Evolutionary conservation across 768 basidiomycete species (phyloP).

Genomic region (Paxillus involutus): DNA sequence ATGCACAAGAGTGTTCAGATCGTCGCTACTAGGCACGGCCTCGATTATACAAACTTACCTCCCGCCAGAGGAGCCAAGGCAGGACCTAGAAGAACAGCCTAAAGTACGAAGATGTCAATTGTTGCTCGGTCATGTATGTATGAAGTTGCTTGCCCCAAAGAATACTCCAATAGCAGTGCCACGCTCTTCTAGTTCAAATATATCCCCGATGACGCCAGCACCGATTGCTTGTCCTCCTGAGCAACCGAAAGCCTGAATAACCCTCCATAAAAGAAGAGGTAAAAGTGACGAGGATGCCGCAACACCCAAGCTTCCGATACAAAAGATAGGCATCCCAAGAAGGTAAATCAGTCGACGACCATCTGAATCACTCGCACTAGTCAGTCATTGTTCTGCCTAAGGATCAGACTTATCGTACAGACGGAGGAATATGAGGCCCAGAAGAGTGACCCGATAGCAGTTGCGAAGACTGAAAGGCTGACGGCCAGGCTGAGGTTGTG

Average conservation of each 20-base stretch:
- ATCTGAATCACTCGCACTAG: slow-evolving; percentile 37
- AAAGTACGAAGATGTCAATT: background rate
- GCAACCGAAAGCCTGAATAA: slow-evolving; percentile 60
- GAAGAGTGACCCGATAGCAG: slow-evolving; percentile 43
- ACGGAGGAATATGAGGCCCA: slow-evolving; percentile 49
- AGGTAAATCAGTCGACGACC: slow-evolving; percentile 62
- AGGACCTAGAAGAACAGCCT: slow-evolving; percentile 48
- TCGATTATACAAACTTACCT: slow-evolving; percentile 29
- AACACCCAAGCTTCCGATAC: slow-evolving; percentile 57
- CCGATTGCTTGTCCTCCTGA: slow-evolving; percentile 53
- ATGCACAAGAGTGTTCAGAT: background rate
- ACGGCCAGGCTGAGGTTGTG: slow-evolving; percentile 37
- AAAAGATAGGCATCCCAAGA: slow-evolving; percentile 43
- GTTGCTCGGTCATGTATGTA: background rate
- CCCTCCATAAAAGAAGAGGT: slow-evolving; percentile 53
- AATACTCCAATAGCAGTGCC: slow-evolving; percentile 51
- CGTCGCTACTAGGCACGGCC: background rate
- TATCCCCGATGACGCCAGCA: slow-evolving; percentile 56
- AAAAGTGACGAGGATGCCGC: slow-evolving; percentile 44
- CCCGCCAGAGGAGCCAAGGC: slow-evolving; percentile 56
- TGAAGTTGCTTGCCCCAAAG: slow-evolving; percentile 38
- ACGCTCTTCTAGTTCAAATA: slow-evolving; percentile 56
- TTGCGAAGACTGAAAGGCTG: slow-evolving; percentile 44
- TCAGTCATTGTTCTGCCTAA: background rate
- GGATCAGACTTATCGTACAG: slow-evolving; percentile 29